These are phyloP conservation scores for Populus pruinosa DNA, from an alignment of 345 rosid genomes.

Conservation along the genomic window DNA sequence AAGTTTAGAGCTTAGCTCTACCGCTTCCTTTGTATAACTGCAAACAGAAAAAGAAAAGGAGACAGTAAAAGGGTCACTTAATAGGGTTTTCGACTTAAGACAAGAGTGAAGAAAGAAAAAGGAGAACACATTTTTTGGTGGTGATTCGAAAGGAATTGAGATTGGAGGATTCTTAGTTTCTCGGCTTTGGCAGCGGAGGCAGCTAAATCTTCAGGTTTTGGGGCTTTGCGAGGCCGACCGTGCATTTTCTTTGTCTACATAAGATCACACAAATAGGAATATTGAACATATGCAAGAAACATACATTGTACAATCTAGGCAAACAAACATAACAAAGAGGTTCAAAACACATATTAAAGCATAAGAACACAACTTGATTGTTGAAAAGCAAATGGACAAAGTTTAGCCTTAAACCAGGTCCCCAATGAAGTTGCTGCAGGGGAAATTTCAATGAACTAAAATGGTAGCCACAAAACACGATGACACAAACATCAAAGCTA, in stretches of 20 bases:
- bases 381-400: too few species aligned
- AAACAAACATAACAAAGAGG: too few species aligned
- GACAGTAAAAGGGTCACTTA: not conserved
- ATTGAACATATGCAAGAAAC: too few species aligned
- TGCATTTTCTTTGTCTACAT: slow-evolving; percentile 47
- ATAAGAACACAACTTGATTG: too few species aligned
- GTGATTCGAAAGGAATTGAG: slow-evolving; percentile 60
- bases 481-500: too few species aligned
- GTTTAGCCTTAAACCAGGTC: too few species aligned
- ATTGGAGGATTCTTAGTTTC: slow-evolving; percentile 66
- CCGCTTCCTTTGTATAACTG: slow-evolving; percentile 80
- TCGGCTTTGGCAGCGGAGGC: slow-evolving; percentile 67
- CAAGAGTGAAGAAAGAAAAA: not conserved
- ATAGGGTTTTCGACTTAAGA: not conserved
- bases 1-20: slow-evolving; percentile 73
- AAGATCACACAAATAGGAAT: not conserved
- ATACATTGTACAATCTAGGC: too few species aligned
- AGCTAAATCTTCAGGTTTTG: slow-evolving; percentile 58
- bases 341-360: too few species aligned
- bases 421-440: too few species aligned
- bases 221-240: slow-evolving; percentile 73
- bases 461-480: too few species aligned
- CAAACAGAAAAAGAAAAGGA: not conserved
- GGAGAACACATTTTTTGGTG: slow-evolving; percentile 50
- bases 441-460: too few species aligned